A percentile compares a stretch with the other conserved stretches of the same genome.
Evolutionary conservation across 1,284 basidiomycete genomes (phyloP).

Genomic region (Sporisorium sorghi): DNA sequence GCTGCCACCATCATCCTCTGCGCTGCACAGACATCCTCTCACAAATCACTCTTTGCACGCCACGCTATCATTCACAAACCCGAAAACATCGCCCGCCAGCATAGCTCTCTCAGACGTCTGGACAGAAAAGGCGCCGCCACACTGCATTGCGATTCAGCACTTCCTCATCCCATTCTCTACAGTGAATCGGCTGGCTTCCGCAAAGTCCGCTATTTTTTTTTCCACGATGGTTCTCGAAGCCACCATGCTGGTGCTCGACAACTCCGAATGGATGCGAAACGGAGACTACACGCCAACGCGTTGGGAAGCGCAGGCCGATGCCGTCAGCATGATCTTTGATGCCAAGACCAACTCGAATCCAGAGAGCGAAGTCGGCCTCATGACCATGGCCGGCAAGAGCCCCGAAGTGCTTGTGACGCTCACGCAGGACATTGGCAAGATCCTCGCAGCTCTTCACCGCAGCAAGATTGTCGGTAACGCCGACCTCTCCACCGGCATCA

Average conservation of each 20-base stretch:
- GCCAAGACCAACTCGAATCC: constrained; percentile 92
- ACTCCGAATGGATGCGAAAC: constrained; percentile 74
- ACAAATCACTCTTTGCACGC: background rate
- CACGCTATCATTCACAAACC: background rate
- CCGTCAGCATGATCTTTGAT: constrained; percentile 88
- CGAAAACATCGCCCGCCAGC: background rate
- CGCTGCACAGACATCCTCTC: background rate
- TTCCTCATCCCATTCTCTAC: background rate
- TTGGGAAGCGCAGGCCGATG: constrained; percentile 90
- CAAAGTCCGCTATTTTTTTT: constrained; percentile 2
- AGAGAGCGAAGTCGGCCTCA: constrained; percentile 94
- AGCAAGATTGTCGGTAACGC: constrained; percentile 81
- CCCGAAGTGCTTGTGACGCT: constrained; percentile 96
- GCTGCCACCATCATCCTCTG: constrained; percentile 6
- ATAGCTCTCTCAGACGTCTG: background rate
- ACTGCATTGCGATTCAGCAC: background rate
- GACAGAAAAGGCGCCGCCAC: background rate
- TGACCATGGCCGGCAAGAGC: constrained; percentile 86
- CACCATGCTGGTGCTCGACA: constrained; percentile 70
- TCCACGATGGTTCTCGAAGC: constrained; percentile 66
- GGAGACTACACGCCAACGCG: constrained; percentile 87
- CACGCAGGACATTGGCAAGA: constrained; percentile 92
- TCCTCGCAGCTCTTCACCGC: constrained; percentile 82
- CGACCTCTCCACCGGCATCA: constrained; percentile 88
- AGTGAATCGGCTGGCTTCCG: constrained; percentile 17